These are phyloP conservation scores for Fraxinus greggii DNA, from an alignment of 305 asterid species.

Conservation along the genomic window DNA sequence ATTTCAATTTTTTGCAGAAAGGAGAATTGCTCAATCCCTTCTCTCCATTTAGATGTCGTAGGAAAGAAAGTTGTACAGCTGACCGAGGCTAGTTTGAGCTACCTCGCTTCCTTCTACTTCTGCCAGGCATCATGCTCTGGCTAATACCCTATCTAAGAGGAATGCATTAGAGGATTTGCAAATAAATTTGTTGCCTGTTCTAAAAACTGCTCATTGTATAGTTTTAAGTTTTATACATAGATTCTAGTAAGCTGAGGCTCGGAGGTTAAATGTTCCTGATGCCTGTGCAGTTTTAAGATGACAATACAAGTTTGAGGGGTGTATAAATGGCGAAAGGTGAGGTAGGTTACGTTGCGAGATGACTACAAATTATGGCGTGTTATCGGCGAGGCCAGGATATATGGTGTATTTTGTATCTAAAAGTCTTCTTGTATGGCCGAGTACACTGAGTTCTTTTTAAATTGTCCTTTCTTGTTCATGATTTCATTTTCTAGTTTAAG, in stretches of 20 bases:
- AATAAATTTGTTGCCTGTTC: slow-evolving; percentile 74
- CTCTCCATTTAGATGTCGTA: slow-evolving; percentile 41
- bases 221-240: slow-evolving; percentile 60
- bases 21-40: slow-evolving; percentile 73
- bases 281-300: slow-evolving; percentile 35
- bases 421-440: background rate
- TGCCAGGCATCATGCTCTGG: slow-evolving; percentile 21
- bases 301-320: slow-evolving; percentile 35
- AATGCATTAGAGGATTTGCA: slow-evolving; percentile 39
- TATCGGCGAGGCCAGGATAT: slow-evolving; percentile 49
- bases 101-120: slow-evolving; percentile 27
- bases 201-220: slow-evolving; percentile 78
- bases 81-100: slow-evolving; percentile 73
- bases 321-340: slow-evolving; percentile 54
- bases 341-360: slow-evolving; percentile 47
- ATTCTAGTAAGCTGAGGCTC: slow-evolving; percentile 55
- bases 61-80: slow-evolving; percentile 84
- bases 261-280: slow-evolving; percentile 37
- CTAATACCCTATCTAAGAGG: slow-evolving; percentile 11
- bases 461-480: background rate
- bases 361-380: slow-evolving; percentile 60
- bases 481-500: background rate
- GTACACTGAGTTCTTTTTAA: background rate
- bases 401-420: background rate
- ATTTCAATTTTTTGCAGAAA: slow-evolving; percentile 42